Conservation (phyloP, 2,329 filamentous ascomycete species). For the Ceratocystis ficicola region DNA sequence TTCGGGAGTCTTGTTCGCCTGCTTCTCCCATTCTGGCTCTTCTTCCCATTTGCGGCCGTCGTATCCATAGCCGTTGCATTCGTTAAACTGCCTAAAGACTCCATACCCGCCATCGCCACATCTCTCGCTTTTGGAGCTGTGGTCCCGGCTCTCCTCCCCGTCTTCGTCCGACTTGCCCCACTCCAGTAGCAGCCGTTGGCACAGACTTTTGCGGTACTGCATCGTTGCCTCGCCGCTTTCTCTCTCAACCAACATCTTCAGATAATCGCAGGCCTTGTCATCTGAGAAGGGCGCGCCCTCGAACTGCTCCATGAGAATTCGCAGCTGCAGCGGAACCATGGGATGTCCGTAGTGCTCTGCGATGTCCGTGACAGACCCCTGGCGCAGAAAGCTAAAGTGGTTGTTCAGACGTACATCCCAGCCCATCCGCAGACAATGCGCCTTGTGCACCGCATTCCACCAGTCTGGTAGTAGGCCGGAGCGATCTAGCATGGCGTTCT, state of each 20-base stretch:
- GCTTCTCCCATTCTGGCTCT: too few relatives aligned
- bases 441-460: conserved; percentile 1
- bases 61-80: too few relatives aligned
- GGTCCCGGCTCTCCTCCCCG: background rate
- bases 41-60: too few relatives aligned
- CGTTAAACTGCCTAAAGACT: too few relatives aligned
- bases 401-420: background rate
- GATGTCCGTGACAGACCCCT: background rate
- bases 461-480: background rate
- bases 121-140: too few relatives aligned
- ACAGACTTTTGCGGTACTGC: background rate
- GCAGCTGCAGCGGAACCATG: background rate
- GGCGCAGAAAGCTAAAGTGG: background rate
- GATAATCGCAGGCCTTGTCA: background rate
- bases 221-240: background rate
- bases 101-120: too few relatives aligned
- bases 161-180: background rate
- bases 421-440: background rate
- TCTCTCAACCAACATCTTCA: background rate
- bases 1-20: too few relatives aligned
- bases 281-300: background rate
- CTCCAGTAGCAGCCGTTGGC: background rate
- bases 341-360: background rate
- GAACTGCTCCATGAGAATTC: background rate
- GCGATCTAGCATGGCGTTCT: background rate